Percentiles rank a stretch among this genome's conserved stretches.
These are phyloP conservation scores for Geotrichum phurueaensis DNA, from an alignment of 1,139 yeast genomes.

Conservation along the genomic window DNA sequence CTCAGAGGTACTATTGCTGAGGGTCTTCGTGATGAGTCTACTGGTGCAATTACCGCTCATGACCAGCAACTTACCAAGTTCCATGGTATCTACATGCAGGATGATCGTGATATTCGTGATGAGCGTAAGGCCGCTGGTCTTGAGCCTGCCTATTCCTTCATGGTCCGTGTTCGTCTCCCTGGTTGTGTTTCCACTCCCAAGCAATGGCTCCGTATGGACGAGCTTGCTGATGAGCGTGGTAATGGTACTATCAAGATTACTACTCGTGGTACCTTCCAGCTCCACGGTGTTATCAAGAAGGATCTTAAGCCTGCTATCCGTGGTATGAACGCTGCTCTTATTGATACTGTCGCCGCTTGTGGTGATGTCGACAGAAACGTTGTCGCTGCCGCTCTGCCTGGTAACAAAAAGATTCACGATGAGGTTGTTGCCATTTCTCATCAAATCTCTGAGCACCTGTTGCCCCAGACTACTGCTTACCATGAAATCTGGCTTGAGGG, in stretches of 20 bases:
- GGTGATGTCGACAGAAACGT: constrained; percentile 98
- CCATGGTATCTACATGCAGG: constrained; percentile 98
- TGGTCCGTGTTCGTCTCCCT: constrained; percentile 94
- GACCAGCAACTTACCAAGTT: constrained; percentile 94
- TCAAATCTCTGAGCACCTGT: constrained; percentile 68
- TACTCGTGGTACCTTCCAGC: constrained; percentile 95
- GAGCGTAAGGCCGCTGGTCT: constrained; percentile 85
- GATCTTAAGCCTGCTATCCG: constrained; percentile 85
- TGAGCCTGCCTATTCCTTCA: constrained; percentile 92
- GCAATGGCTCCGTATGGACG: constrained; percentile 84
- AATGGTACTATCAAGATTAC: constrained; percentile 92
- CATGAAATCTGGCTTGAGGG: constrained; percentile 96
- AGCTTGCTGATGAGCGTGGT: constrained; percentile 76
- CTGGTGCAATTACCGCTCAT: constrained; percentile 88
- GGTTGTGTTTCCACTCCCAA: constrained; percentile 86
- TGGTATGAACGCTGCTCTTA: constrained; percentile 82
- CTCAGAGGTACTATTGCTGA: constrained; percentile 92
- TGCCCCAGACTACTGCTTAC: constrained; percentile 91
- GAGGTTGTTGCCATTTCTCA: constrained; percentile 64
- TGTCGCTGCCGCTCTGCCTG: constrained; percentile 83
- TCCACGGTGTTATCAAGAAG: constrained; percentile 91
- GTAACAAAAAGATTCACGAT: constrained; percentile 71
- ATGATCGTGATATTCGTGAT: constrained; percentile 93
- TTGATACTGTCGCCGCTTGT: constrained; percentile 96
- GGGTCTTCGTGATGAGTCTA: constrained; percentile 71